A percentile compares a stretch with the other conserved stretches of the same genome.
phyloP scores from a whole-genome alignment of 768 basidiomycete genomes.

The Termitomyces sp. region DNA sequence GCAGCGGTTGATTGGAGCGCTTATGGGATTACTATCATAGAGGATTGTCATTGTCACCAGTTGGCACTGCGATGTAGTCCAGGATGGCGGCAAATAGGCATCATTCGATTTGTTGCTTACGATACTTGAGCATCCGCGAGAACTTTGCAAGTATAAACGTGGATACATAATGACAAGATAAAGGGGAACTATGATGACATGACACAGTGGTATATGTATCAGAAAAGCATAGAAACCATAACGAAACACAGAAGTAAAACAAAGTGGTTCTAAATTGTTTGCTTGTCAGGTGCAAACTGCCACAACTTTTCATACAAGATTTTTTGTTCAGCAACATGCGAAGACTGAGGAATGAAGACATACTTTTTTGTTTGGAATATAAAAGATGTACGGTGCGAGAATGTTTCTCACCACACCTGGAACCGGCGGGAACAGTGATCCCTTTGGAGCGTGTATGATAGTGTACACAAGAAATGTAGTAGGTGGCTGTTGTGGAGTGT shows the following conservation, averaged over 20 bases:
- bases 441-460: constrained; percentile 13
- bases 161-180: not conserved
- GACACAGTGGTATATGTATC: not conserved
- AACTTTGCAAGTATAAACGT: too few species aligned
- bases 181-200: not conserved
- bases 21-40: constrained; percentile 49
- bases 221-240: not conserved
- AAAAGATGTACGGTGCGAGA: constrained; percentile 14
- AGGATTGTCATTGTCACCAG: not conserved
- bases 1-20: constrained; percentile 56
- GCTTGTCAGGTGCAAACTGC: constrained; percentile 2
- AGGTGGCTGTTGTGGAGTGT: constrained; percentile 1
- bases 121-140: too few species aligned
- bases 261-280: not conserved
- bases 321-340: not conserved
- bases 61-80: not conserved
- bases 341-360: not conserved
- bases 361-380: constrained; percentile 11
- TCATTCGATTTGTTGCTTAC: not conserved
- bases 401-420: constrained; percentile 12
- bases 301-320: not conserved
- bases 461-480: constrained; percentile 14
- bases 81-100: too few species aligned
- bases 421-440: constrained; percentile 12
- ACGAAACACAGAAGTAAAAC: not conserved